Evolutionary conservation across 768 basidiomycete genomes (phyloP).

Genomic region (Pisolithus tinctorius): DNA sequence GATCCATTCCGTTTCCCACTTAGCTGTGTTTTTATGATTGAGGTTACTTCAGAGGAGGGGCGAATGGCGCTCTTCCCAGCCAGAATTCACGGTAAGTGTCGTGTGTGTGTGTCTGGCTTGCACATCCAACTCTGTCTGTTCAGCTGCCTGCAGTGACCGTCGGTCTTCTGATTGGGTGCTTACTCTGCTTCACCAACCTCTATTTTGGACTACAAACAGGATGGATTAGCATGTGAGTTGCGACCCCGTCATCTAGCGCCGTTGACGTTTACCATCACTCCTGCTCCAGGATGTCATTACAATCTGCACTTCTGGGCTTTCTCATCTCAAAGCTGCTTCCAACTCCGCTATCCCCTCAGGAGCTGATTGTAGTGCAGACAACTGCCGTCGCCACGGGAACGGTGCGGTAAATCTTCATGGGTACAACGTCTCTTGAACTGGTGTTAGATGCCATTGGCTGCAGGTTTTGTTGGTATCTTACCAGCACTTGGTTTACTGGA

Average conservation of each 20-base stretch:
- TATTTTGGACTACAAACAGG: slow-evolving; percentile 85
- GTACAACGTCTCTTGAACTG: not conserved
- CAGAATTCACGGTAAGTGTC: slow-evolving; percentile 26
- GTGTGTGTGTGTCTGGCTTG: not conserved
- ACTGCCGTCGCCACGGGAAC: slow-evolving; percentile 92
- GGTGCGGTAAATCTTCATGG: slow-evolving; percentile 18
- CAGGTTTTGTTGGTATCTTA: slow-evolving; percentile 87
- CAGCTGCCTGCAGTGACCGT: slow-evolving; percentile 56
- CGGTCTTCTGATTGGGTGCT: slow-evolving; percentile 77
- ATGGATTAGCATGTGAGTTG: slow-evolving; percentile 77
- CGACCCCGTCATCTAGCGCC: not conserved
- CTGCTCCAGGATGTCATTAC: slow-evolving; percentile 79
- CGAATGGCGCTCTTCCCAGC: slow-evolving; percentile 2
- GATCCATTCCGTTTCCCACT: not conserved
- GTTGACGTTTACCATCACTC: not conserved
- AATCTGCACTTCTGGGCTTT: slow-evolving; percentile 90
- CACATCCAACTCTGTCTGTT: not conserved
- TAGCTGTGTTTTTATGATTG: slow-evolving; percentile 6
- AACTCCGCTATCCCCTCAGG: slow-evolving; percentile 75
- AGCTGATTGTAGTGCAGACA: slow-evolving; percentile 91
- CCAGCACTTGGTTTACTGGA: slow-evolving; percentile 83
- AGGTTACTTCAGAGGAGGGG: not conserved
- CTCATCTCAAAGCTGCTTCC: slow-evolving; percentile 73
- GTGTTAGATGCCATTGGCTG: slow-evolving; percentile 71
- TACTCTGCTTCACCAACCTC: slow-evolving; percentile 90